Conservation (phyloP, 768 basidiomycete species). For the Xerocomellus intermedius region DNA sequence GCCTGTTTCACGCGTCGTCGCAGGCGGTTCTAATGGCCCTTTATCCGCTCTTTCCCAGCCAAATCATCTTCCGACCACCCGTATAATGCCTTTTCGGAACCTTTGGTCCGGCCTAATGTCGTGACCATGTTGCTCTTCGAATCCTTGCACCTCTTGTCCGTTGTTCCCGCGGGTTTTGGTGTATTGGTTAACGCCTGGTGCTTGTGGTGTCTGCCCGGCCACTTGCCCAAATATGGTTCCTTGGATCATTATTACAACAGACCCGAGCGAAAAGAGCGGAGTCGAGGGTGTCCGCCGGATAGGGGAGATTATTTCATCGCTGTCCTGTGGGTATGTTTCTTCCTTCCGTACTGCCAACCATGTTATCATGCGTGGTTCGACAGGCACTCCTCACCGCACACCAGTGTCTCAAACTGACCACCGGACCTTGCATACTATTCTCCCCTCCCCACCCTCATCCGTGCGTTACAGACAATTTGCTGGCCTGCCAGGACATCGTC, state of each 20-base stretch:
- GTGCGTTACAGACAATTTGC: constrained; percentile 93
- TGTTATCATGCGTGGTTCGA: not conserved
- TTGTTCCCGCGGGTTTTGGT: constrained; percentile 72
- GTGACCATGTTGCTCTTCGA: constrained; percentile 66
- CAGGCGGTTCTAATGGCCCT: constrained; percentile 8
- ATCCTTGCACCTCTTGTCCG: constrained; percentile 62
- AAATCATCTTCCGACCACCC: constrained; percentile 66
- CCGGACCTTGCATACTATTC: constrained; percentile 89
- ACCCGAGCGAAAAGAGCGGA: constrained; percentile 15
- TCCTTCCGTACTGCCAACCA: constrained; percentile 1
- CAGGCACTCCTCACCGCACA: constrained; percentile 84
- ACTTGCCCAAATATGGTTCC: constrained; percentile 6
- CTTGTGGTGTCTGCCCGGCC: constrained; percentile 45
- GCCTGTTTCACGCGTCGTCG: not conserved
- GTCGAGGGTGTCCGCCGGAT: constrained; percentile 42
- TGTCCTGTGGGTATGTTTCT: constrained; percentile 61
- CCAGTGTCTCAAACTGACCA: constrained; percentile 84
- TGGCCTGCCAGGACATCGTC: constrained; percentile 85
- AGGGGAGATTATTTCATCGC: constrained; percentile 66
- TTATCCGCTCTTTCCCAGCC: constrained; percentile 39
- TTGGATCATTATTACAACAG: not conserved
- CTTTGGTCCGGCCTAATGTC: constrained; percentile 47
- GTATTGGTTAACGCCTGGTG: constrained; percentile 61
- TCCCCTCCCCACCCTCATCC: constrained; percentile 82
- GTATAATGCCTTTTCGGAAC: constrained; percentile 52